A percentile compares a stretch with the other conserved stretches of the same genome.
phyloP scores from a whole-genome alignment of 2,329 filamentous ascomycete species.

The Fusarium algeriense region DNA sequence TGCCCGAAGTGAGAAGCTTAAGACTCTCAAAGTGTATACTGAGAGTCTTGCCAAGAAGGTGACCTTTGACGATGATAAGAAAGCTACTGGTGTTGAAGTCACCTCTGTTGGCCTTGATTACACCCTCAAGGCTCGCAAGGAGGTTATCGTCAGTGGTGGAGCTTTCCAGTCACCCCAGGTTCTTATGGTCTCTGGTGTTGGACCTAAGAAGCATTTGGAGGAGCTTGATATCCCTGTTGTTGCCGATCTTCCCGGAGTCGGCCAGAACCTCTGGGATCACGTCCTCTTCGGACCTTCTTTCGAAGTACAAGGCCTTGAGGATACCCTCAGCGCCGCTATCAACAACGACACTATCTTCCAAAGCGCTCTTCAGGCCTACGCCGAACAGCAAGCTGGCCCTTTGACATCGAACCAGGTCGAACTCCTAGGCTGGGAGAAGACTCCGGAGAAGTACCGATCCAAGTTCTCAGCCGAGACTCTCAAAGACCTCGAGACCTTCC shows the following conservation, averaged over 20 bases:
- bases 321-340: slow-evolving; percentile 40
- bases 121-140: slow-evolving; percentile 34
- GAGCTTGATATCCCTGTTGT: slow-evolving; percentile 30
- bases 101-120: slow-evolving; percentile 26
- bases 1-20: slow-evolving; percentile 44
- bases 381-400: slow-evolving; percentile 29
- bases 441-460: slow-evolving; percentile 36
- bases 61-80: slow-evolving; percentile 56
- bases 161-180: slow-evolving; percentile 38
- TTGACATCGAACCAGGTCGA: slow-evolving; percentile 44
- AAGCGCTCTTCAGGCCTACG: slow-evolving; percentile 30
- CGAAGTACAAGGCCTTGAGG: slow-evolving; percentile 38
- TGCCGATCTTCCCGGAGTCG: slow-evolving; percentile 33
- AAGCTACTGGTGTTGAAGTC: slow-evolving; percentile 55
- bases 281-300: slow-evolving; percentile 38
- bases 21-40: slow-evolving; percentile 55
- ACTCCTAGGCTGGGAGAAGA: slow-evolving; percentile 45
- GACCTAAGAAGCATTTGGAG: slow-evolving; percentile 16
- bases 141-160: slow-evolving; percentile 37
- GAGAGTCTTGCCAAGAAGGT: slow-evolving; percentile 59
- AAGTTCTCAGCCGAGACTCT: slow-evolving; percentile 34
- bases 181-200: slow-evolving; percentile 42
- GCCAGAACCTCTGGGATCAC: slow-evolving; percentile 41
- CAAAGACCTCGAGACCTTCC: slow-evolving; percentile 40
- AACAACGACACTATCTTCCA: slow-evolving; percentile 32